phyloP scores from a whole-genome alignment of 768 basidiomycete genomes.

The Pholiota molesta region DNA sequence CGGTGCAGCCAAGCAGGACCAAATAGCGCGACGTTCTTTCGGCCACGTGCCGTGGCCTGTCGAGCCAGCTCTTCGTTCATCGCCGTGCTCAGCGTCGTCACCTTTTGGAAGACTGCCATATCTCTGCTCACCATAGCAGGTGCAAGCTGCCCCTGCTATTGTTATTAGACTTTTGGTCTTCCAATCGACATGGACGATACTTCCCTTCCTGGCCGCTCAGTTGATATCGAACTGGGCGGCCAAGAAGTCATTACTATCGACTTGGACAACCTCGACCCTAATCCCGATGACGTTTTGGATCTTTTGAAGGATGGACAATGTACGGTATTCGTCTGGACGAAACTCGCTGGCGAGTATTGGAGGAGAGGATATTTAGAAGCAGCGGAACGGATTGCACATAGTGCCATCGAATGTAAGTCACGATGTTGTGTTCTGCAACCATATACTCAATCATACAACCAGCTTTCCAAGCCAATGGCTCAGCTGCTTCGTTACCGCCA shows the following conservation, averaged over 20 bases:
- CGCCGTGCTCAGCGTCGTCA: background rate
- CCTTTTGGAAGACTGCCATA: background rate
- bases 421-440: conserved; percentile 22
- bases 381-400: conserved; percentile 74
- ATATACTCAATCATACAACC: conserved; percentile 17
- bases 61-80: background rate
- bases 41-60: background rate
- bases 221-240: conserved; percentile 79
- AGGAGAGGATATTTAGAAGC: conserved; percentile 71
- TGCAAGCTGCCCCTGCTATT: background rate
- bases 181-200: conserved; percentile 36
- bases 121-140: background rate
- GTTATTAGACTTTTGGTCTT: background rate
- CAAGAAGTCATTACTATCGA: conserved; percentile 91
- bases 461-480: conserved; percentile 58
- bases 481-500: conserved; percentile 59
- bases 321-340: conserved; percentile 76
- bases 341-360: conserved; percentile 89
- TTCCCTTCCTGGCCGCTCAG: conserved; percentile 46
- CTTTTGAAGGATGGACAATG: conserved; percentile 74
- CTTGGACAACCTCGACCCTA: conserved; percentile 82
- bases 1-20: conserved; percentile 7
- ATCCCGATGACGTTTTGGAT: conserved; percentile 74
- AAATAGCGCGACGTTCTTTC: conserved; percentile 8
- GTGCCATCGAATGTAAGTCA: conserved; percentile 69